Evolutionary conservation across 495 filamentous ascomycete species (phyloP).

Genomic region (Aspergillus nidulans): DNA sequence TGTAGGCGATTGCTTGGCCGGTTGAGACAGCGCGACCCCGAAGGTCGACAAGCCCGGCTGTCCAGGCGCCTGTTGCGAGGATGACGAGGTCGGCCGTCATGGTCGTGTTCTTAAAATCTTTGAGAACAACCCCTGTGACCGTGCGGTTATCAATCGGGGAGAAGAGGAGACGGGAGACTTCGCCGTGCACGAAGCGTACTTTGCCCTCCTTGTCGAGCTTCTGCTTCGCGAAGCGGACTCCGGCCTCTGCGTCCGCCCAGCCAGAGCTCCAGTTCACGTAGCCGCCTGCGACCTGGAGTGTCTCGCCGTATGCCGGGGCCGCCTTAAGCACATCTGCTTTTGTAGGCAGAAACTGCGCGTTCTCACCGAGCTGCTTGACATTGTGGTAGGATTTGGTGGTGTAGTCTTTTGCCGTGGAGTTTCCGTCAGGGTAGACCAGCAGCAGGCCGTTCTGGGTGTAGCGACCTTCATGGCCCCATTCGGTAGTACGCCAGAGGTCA

Average conservation of each 20-base stretch:
- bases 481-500: slow-evolving; percentile 62
- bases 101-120: slow-evolving; percentile 34
- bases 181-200: slow-evolving; percentile 56
- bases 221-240: slow-evolving; percentile 64
- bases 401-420: slow-evolving; percentile 56
- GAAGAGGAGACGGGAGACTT: slow-evolving; percentile 54
- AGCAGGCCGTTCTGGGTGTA: slow-evolving; percentile 76
- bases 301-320: slow-evolving; percentile 45
- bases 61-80: slow-evolving; percentile 85
- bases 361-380: slow-evolving; percentile 43
- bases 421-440: slow-evolving; percentile 54
- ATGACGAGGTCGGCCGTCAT: slow-evolving; percentile 69
- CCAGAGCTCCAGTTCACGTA: slow-evolving; percentile 80
- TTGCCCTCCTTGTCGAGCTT: slow-evolving; percentile 55
- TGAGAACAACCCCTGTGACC: slow-evolving; percentile 52
- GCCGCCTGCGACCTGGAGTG: slow-evolving; percentile 53
- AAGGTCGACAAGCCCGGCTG: slow-evolving; percentile 68
- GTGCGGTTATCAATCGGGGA: slow-evolving; percentile 9
- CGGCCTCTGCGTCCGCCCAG: slow-evolving; percentile 77
- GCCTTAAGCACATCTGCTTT: slow-evolving; percentile 38
- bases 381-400: slow-evolving; percentile 62
- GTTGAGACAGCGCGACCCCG: slow-evolving; percentile 70
- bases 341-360: slow-evolving; percentile 47
- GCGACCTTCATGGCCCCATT: slow-evolving; percentile 58
- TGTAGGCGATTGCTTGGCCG: slow-evolving; percentile 76